Evolutionary conservation across 2,329 filamentous ascomycete species (phyloP), one percentile per base, ranked within the genome.

Genomic region (Trichoderma koningiopsis): DNA sequence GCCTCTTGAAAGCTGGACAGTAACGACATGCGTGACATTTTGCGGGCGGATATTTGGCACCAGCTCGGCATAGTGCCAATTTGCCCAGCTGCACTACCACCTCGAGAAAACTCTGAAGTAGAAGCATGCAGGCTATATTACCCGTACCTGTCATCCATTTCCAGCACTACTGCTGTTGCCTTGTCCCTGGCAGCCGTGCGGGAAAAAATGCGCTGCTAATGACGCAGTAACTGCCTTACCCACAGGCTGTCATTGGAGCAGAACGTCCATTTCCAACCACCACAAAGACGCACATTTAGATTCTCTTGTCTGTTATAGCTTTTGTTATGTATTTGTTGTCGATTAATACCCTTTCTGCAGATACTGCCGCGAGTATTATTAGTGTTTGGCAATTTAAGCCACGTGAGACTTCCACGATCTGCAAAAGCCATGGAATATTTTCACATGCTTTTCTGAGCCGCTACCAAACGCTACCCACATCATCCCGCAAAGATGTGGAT

Each of bases 391-490:
- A 0, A 29, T 33, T 52, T 22, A 8, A 13, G 47, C 47, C 22
- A 49, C 43, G 47, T 13, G 22, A 8, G 24, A 24, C 10, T 49
- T 24, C n/a, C 7, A 10, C 16, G 11, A 35, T 29, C 24, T 33
- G 53, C 13, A 43, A 62, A 49, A 40, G 40, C n/a, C 19, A 64
- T 16, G 29, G 31, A 55, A 47, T 35, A n/a, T 49, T 58, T 66
- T 66, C 63, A 67, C 64, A 43, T 67, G 64, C 55, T 67, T 52
- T 67, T 67, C 10, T n/a, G 13, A 66, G 31, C 53, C 37, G 52
- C 49, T 43, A 40, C 22, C 60, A 33, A 55, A 40, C 43, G 35
- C 27, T 56, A 64, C 61, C 61, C 61, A 64, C 61, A n/a, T 64
- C 49, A 64, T 27, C 40, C 24, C 2, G 37, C 61, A 55, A 37